Base-by-base conservation (phyloP, 208 protist species). In the Crithidia acanthocephali region DNA sequence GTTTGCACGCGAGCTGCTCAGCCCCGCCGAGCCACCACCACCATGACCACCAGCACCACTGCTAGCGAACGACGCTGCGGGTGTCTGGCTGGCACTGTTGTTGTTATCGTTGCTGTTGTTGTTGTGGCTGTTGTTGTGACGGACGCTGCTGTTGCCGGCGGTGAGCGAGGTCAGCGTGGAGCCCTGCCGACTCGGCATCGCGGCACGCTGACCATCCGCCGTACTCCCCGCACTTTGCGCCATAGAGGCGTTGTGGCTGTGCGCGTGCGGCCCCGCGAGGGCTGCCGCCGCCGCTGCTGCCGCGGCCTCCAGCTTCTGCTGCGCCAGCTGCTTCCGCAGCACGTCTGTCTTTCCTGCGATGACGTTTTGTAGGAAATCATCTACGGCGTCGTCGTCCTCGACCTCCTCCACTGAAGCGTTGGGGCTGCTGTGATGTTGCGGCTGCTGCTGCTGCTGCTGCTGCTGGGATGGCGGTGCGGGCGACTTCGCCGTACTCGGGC, bases 331-430 rank as follows among this genome's bases (percentile, higher is more conserved):
- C 62, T 86, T 79, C 13, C 87, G 68, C 6, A 93, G 72, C 37
- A 84, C 63, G 16, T 87, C 80, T 16, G 87, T 84, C 45, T 86
- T 84, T 13, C 90, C 90, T 11, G 74, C 80, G 37, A 93, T 91
- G 50, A 92, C 81, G 53, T 78, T 69, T 15, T 87, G 59, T n/a
- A 95, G 68, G 59, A 95, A 95, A 30, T 86, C 79, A 28, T 75
- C 78, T 2, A 90, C 85, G 2, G 52, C 85, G 50, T 83, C 79
- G 35, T 85, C 62, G 25, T 68, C 57, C 5, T 28, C 48, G 22
- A 28, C 22, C 48, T 53, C 22, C 23, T 53, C 48, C 22, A 5
- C 48, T 30, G 6, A 9, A 23, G 22, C 22, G 16, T 28, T 53
- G 8, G 11, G 8, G 11, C 11, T 40, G 35, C 35, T 40, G 11